A percentile compares a stretch with the other conserved stretches of the same genome.
phyloP scores from a whole-genome alignment of 306 rosid genomes.

The barrel medic (Medicago truncatula) region MtrunA17r5.0-ANR NC_053045.1:46684001-46684500 shows the following conservation, averaged over 20 bases:
- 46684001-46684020: not conserved
- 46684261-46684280: slow-evolving; percentile 59
- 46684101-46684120: slow-evolving; percentile 48
- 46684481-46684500: slow-evolving; percentile 96
- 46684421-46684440: slow-evolving; percentile 86
- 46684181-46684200: slow-evolving; percentile 79
- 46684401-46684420: slow-evolving; percentile 84
- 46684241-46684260: slow-evolving; percentile 62
- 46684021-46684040: slow-evolving; percentile 45
- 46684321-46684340: slow-evolving; percentile 89
- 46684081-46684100: slow-evolving; percentile 59
- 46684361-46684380: slow-evolving; percentile 92
- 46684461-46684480: slow-evolving; percentile 99
- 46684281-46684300: slow-evolving; percentile 53
- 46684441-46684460: slow-evolving; percentile 98
- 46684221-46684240: slow-evolving; percentile 55
- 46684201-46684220: slow-evolving; percentile 66
- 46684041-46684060: slow-evolving; percentile 56
- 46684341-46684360: slow-evolving; percentile 98
- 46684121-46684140: slow-evolving; percentile 54
- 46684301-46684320: slow-evolving; percentile 67
- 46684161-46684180: slow-evolving; percentile 56
- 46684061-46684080: slow-evolving; percentile 58
- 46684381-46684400: slow-evolving; percentile 99
- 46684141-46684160: slow-evolving; percentile 58